phyloP scores from a whole-genome alignment of 805 yeast genomes.

The Wickerhamomyces alni region DNA sequence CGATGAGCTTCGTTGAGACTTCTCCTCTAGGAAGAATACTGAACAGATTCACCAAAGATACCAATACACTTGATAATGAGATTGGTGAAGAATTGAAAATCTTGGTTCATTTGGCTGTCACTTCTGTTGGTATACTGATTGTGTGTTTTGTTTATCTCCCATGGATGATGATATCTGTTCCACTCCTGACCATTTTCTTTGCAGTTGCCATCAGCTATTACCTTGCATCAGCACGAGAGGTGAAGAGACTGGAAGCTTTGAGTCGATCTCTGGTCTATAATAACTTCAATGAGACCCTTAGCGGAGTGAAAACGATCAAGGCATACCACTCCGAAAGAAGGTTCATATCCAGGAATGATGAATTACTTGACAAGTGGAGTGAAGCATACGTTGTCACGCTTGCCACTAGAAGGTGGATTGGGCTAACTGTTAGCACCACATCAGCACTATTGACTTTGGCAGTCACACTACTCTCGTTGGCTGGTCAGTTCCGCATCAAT shows the following conservation, averaged over 20 bases:
- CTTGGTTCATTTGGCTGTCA: conserved; percentile 37
- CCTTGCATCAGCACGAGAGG: conserved; percentile 67
- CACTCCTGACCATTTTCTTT: conserved; percentile 39
- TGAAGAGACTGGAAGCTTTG: conserved; percentile 70
- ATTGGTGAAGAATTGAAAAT: conserved; percentile 57
- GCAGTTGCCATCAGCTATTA: conserved; percentile 43
- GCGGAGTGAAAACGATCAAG: conserved; percentile 58
- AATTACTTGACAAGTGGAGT: conserved; percentile 52
- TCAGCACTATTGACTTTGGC: conserved; percentile 45
- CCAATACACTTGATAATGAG: conserved; percentile 75
- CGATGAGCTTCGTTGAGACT: conserved; percentile 75
- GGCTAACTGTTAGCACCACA: conserved; percentile 46
- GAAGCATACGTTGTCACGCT: conserved; percentile 55
- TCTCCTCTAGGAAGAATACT: conserved; percentile 80
- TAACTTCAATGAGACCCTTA: conserved; percentile 62
- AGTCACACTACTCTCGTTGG: conserved; percentile 50
- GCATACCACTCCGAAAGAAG: conserved; percentile 40
- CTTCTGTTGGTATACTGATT: conserved; percentile 53
- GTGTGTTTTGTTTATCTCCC: conserved; percentile 66
- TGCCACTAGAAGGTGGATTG: conserved; percentile 67
- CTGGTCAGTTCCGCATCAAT: conserved; percentile 47
- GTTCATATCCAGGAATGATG: conserved; percentile 40
- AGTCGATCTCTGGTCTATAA: conserved; percentile 64
- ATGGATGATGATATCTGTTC: conserved; percentile 63
- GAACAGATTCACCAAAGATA: conserved; percentile 78